A percentile compares a stretch with the other conserved stretches of the same genome.
phyloP scores from a whole-genome alignment of 331 rosid genomes.

The Pyrus hybrid region DNA sequence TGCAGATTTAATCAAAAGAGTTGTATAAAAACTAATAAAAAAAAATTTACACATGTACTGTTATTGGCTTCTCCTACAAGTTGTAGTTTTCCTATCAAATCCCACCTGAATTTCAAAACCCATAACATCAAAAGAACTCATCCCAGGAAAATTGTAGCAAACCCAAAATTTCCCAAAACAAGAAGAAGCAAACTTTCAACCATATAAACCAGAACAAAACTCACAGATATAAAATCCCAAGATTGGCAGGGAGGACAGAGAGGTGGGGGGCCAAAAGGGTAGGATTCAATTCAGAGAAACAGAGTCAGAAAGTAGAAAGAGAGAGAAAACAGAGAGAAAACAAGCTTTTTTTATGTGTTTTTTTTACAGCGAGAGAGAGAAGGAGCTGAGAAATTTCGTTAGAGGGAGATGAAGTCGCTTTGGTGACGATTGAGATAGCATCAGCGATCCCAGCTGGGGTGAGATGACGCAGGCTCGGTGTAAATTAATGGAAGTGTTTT shows the following conservation, averaged over 20 bases:
- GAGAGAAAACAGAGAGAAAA: background rate
- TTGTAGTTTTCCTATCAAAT: background rate
- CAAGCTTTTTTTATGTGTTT: no score
- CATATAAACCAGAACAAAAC: background rate
- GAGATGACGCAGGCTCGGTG: constrained; percentile 27
- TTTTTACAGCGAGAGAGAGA: background rate
- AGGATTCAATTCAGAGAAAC: constrained; percentile 10
- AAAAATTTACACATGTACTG: no score
- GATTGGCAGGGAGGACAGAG: constrained; percentile 8
- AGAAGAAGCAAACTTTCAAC: background rate
- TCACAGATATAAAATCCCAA: background rate
- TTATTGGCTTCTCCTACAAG: no score
- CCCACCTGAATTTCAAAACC: background rate
- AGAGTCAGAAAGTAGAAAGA: background rate
- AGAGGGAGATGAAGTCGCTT: constrained; percentile 49
- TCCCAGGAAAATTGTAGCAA: background rate
- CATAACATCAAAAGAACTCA: background rate
- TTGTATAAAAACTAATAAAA: no score
- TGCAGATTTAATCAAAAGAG: no score
- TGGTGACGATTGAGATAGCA: constrained; percentile 47
- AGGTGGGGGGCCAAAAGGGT: background rate
- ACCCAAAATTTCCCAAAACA: constrained; percentile 2
- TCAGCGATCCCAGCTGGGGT: constrained; percentile 47
- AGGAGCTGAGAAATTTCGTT: constrained; percentile 1
- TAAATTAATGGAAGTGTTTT: background rate